Evolutionary conservation across 805 yeast genomes (phyloP).

Genomic region (Ogataea haglerorum): DNA sequence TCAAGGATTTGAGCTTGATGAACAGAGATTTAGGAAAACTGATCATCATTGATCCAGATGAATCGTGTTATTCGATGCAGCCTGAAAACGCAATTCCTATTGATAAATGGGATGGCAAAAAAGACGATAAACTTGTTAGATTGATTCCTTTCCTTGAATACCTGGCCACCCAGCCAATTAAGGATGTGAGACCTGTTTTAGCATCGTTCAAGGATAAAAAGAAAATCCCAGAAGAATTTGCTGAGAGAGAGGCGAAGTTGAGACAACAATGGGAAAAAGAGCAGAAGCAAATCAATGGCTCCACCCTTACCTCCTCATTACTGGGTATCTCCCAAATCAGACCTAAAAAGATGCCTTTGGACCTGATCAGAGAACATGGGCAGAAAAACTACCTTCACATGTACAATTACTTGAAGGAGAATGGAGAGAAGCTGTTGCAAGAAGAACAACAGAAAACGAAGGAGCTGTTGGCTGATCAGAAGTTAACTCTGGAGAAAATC

Average conservation of each 20-base stretch:
- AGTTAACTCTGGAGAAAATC: constrained; percentile 78
- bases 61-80: constrained; percentile 70
- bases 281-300: constrained; percentile 31
- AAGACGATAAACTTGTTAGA: constrained; percentile 74
- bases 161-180: constrained; percentile 77
- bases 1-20: constrained; percentile 85
- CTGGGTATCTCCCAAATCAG: constrained; percentile 52
- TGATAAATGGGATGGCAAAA: constrained; percentile 80
- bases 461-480: constrained; percentile 79
- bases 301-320: constrained; percentile 32
- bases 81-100: constrained; percentile 92
- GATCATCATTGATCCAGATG: constrained; percentile 73
- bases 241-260: constrained; percentile 68
- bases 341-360: constrained; percentile 78
- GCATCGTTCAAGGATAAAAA: constrained; percentile 65
- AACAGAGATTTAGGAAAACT: constrained; percentile 88
- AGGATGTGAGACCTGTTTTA: constrained; percentile 88
- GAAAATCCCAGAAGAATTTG: constrained; percentile 74
- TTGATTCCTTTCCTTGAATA: constrained; percentile 93
- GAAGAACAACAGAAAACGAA: constrained; percentile 81
- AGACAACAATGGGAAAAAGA: constrained; percentile 69
- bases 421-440: constrained; percentile 65
- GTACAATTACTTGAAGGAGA: constrained; percentile 57
- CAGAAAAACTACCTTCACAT: constrained; percentile 82
- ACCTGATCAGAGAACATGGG: constrained; percentile 85